These are phyloP conservation scores for Aspergillus bombycis DNA, from an alignment of 2,329 filamentous ascomycete genomes.

Conservation along the genomic window DNA sequence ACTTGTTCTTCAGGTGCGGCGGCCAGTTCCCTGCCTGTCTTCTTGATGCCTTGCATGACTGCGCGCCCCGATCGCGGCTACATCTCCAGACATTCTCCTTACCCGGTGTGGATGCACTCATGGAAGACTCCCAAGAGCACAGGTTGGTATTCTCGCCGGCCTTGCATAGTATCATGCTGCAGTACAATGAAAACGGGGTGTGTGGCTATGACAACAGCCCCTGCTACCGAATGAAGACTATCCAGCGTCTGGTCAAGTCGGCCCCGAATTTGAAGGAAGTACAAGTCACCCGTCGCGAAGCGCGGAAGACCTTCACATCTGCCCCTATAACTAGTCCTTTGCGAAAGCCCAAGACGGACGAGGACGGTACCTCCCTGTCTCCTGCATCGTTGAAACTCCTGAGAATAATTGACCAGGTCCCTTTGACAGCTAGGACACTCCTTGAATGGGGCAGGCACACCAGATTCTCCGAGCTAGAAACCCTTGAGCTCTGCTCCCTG, in stretches of 20 bases:
- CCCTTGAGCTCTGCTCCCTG: background rate
- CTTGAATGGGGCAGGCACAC: background rate
- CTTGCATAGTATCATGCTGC: background rate
- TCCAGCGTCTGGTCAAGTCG: background rate
- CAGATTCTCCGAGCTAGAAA: background rate
- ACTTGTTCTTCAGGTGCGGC: background rate
- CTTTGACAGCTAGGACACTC: background rate
- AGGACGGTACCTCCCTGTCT: background rate
- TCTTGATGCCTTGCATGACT: background rate
- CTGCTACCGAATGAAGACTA: background rate
- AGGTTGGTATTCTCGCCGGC: background rate
- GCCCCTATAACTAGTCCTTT: background rate
- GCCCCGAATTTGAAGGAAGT: background rate
- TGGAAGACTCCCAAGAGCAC: background rate
- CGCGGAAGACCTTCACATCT: background rate
- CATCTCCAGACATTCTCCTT: background rate
- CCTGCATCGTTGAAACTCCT: background rate
- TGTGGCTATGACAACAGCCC: background rate
- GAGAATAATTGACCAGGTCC: background rate
- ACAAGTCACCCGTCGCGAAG: background rate
- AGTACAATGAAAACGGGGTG: background rate
- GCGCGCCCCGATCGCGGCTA: background rate
- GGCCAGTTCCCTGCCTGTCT: background rate
- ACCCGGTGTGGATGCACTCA: background rate
- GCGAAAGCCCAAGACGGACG: background rate